Conservation (phyloP, 179 eudicot species). For the Drosera spatulata region DNA sequence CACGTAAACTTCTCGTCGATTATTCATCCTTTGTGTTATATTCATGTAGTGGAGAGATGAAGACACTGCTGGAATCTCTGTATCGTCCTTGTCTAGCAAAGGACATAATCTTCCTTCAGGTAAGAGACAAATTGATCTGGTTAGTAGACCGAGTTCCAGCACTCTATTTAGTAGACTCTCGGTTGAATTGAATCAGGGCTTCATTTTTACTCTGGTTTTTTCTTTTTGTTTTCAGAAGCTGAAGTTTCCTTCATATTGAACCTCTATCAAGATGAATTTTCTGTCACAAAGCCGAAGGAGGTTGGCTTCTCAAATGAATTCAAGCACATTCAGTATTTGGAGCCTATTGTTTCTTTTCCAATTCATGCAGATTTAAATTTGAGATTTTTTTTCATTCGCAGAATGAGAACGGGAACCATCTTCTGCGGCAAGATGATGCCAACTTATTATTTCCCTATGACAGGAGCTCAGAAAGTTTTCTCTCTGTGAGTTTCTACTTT, state of each 20-base stretch:
- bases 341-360: neutral
- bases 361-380: slow-evolving; percentile 3
- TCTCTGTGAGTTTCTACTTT: slow-evolving; percentile 42
- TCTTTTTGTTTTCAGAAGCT: slow-evolving; percentile 30
- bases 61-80: slow-evolving; percentile 29
- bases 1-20: too few relatives aligned
- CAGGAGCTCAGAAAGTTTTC: slow-evolving; percentile 67
- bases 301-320: slow-evolving; percentile 25
- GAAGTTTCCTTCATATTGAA: slow-evolving; percentile 74
- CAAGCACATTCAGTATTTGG: neutral
- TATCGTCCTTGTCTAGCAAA: slow-evolving; percentile 20
- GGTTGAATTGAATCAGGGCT: neutral
- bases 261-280: slow-evolving; percentile 78
- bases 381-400: slow-evolving; percentile 10
- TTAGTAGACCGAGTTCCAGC: neutral
- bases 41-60: slow-evolving; percentile 31
- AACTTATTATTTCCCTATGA: slow-evolving; percentile 80
- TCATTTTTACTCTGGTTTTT: neutral
- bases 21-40: too few relatives aligned
- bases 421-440: slow-evolving; percentile 43
- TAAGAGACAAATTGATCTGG: slow-evolving; percentile 1
- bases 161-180: neutral
- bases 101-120: slow-evolving; percentile 15
- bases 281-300: slow-evolving; percentile 68
- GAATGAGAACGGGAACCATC: slow-evolving; percentile 36